Evolutionary conservation across 106 monocot genomes (phyloP), one percentile per base, ranked within the genome.

Genomic region (Phalaenopsis equestris): DNA sequence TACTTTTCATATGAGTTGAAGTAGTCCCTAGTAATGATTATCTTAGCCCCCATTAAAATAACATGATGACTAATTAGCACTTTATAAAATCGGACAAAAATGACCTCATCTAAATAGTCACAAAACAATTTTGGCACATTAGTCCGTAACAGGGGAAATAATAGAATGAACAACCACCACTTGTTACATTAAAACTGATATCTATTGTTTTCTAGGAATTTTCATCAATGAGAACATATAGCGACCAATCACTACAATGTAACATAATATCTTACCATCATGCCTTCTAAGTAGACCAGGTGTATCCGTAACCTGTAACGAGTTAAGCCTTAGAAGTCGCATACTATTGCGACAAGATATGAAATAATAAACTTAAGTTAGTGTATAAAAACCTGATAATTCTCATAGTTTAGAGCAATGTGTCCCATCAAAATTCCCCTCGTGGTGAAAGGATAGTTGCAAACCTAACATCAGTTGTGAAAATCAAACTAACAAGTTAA

Each of bases 391-490:
- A 93, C 92, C 90, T 90, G 88, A 81, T 88, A 93, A 45, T 87
- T 83, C 72, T 89, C 86, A 42, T 87, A 87, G 83, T 93, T 88
- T 72, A 88, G 38, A 67, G 82, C 72, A 86, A 99, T 99, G 75
- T 99, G 99, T 75, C 99, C 99, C 99, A 99, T 99, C 43, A 99
- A 84, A 82, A 99, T 91, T 57, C 95, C 99, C 84, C 97, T 94
- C 10, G 97, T 98, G 58, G 97, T 98, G 81, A 98, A 98, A 82
- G 97, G 97, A 64, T 99, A 99, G 82, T 95, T 91, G 84, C 99
- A 95, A 56, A 99, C 87, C 99, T 99, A 83, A 73, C 42, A 23
- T 42, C 78, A 84, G 17, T 21, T 23, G 30, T n/a, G 18, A 1
- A 78, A 45, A 67, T 15, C 11, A 75, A 42, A 19, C 16, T 16